A percentile compares a stretch with the other conserved stretches of the same genome.
phyloP scores from a whole-genome alignment of 2,329 filamentous ascomycete genomes.

The Hypoxylon sp. region DNA sequence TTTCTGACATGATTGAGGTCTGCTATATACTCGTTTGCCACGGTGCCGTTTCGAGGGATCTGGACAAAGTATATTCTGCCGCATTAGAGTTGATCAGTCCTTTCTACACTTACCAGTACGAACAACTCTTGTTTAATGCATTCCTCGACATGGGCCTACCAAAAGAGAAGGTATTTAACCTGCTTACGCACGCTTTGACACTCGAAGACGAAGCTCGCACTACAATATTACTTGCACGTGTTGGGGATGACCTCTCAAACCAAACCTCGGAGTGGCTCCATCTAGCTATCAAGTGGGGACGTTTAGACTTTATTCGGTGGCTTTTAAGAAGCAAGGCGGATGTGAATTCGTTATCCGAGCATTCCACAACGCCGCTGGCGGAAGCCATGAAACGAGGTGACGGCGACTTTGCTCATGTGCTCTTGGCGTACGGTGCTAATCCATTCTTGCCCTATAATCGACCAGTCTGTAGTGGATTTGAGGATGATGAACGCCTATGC shows the following conservation, averaged over 20 bases:
- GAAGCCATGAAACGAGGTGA: background rate
- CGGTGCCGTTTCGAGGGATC: conserved; percentile 1
- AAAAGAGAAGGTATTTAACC: background rate
- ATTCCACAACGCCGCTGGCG: background rate
- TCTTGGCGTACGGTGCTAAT: conserved; percentile 2
- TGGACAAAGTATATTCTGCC: background rate
- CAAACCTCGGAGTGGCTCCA: background rate
- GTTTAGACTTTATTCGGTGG: background rate
- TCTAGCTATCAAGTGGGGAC: background rate
- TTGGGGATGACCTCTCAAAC: background rate
- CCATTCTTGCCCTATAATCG: background rate
- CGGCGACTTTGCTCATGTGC: background rate
- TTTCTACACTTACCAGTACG: too few relatives aligned
- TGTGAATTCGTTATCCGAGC: background rate
- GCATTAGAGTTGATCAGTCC: background rate
- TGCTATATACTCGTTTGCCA: background rate
- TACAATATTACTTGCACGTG: background rate
- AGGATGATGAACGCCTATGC: background rate
- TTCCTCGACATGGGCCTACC: conserved; percentile 6
- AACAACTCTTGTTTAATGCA: too few relatives aligned
- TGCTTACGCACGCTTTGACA: background rate
- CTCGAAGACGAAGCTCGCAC: background rate
- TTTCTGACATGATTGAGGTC: background rate
- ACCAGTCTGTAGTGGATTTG: background rate
- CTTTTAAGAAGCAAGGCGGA: background rate